Base-by-base conservation (phyloP, 2,329 filamentous ascomycete species). In the Beauveria caledonica region DNA sequence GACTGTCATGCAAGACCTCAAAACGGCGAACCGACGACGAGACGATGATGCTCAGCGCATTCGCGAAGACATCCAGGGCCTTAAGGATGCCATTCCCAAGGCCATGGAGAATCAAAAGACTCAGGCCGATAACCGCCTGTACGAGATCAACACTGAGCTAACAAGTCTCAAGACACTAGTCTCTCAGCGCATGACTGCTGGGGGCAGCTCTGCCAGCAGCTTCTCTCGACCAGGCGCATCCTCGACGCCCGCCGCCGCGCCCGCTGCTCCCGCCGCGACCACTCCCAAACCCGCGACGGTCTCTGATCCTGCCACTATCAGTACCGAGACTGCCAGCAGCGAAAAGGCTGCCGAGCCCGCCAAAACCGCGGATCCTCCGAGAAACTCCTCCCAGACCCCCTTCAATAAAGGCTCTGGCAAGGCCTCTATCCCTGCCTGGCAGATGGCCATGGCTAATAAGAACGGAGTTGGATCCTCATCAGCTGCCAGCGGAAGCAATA, bases 141-240 rank as follows among this genome's bases (percentile, higher is more conserved):
- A 86, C 73, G 94, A 97, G 68, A 84, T 99, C 65, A 89, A 90
- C 66, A 83, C 81, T 7, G 94, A 99, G 74, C 80, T 99, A 68
- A 91, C 89, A 78, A 97, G 92, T 71, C 78, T 99, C 68, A 97
- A 97, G 81, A 89, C 90, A 2, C 79, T 99, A 58, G 85, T 99
- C 68, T 77, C 80, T 48, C 84, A 86, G 72, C 76, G 85, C 62
- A 81, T 87, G 80, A 78, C 74, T 5, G 61, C 71, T 3, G 67
- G 73, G 9, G 62, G 70, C 8, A 57, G 70, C 33, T 57, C 66
- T 9, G 58, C 58, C 39, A 54, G 52, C 52, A 66, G 61, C 62
- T 52, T 42, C 23, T 45, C 61, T 21, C 45, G 50, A 53, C 29
- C 25, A 10, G 36, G 23, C 25, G 49, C 25, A 19, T 9, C 36